Evolutionary conservation across 2,329 filamentous ascomycete species (phyloP).

Genomic region (Cadophora luteo-olivacea): DNA sequence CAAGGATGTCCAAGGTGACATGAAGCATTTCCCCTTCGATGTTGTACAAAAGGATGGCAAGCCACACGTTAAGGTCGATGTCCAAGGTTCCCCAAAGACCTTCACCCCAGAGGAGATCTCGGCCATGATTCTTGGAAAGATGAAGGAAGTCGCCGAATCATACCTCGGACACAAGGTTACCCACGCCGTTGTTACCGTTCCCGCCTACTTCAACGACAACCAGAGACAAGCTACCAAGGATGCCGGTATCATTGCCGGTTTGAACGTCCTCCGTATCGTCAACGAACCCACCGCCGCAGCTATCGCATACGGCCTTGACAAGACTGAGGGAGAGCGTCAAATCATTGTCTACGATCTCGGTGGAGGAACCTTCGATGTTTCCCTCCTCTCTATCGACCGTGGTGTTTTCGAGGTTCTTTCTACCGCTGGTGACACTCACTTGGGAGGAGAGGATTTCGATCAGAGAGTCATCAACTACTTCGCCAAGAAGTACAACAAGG

Average conservation of each 20-base stretch:
- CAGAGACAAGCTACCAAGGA: constrained; percentile 98
- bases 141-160: constrained; percentile 82
- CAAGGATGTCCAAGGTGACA: constrained; percentile 87
- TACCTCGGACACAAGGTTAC: constrained; percentile 84
- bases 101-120: constrained; percentile 84
- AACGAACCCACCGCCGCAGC: constrained; percentile 96
- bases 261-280: constrained; percentile 94
- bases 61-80: constrained; percentile 80
- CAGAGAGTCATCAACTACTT: constrained; percentile 97
- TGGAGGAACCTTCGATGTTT: constrained; percentile 95
- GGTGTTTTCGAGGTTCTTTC: constrained; percentile 95
- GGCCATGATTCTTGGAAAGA: constrained; percentile 83
- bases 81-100: constrained; percentile 67
- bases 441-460: constrained; percentile 99
- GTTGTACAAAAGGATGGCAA: constrained; percentile 89
- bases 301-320: constrained; percentile 92
- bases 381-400: constrained; percentile 87
- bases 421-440: constrained; percentile 95
- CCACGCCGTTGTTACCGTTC: constrained; percentile 91
- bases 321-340: constrained; percentile 82
- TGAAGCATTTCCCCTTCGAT: constrained; percentile 99
- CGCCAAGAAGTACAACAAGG: constrained; percentile 98
- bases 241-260: constrained; percentile 87
- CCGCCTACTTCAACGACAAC: constrained; percentile 98
- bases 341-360: constrained; percentile 94